Conservation (phyloP, 148 eudicot species). For the Rhododendron henanense region DNA sequence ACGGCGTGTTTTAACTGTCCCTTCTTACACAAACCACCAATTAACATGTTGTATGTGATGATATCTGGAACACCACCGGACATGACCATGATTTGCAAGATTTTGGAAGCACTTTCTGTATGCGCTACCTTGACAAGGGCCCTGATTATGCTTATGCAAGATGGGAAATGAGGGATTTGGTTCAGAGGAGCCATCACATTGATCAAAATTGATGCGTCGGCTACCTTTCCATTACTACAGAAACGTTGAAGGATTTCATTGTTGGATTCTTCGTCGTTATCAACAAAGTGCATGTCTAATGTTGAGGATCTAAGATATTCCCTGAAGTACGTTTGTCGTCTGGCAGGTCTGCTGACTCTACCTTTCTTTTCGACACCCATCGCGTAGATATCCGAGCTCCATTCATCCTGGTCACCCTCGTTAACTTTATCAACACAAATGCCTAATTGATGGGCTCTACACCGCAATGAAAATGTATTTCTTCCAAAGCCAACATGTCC, state of each 20-base stretch:
- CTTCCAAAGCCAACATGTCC: slow-evolving; percentile 22
- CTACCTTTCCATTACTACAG: slow-evolving; percentile 53
- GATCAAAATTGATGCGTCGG: slow-evolving; percentile 57
- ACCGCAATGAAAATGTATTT: slow-evolving; percentile 15
- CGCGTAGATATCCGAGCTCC: slow-evolving; percentile 27
- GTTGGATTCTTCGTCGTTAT: slow-evolving; percentile 60
- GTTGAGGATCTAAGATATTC: slow-evolving; percentile 17
- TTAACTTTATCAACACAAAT: slow-evolving; percentile 38
- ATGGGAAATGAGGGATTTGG: slow-evolving; percentile 77
- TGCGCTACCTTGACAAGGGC: slow-evolving; percentile 50
- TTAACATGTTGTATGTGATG: slow-evolving; percentile 81
- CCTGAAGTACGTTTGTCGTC: slow-evolving; percentile 9
- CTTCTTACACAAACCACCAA: slow-evolving; percentile 66
- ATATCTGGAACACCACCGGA: slow-evolving; percentile 87
- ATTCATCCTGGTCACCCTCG: slow-evolving; percentile 22
- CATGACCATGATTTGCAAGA: slow-evolving; percentile 68
- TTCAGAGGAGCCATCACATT: slow-evolving; percentile 69
- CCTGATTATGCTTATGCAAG: slow-evolving; percentile 72
- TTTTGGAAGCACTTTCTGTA: slow-evolving; percentile 51
- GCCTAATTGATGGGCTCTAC: slow-evolving; percentile 28
- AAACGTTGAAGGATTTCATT: slow-evolving; percentile 54
- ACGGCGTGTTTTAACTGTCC: slow-evolving; percentile 48
- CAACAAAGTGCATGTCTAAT: slow-evolving; percentile 49
- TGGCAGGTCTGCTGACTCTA: neutral
- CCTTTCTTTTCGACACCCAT: slow-evolving; percentile 24